Evolutionary conservation across 1,139 yeast species (phyloP).

Genomic region (Meyerozyma elateridarum): DNA sequence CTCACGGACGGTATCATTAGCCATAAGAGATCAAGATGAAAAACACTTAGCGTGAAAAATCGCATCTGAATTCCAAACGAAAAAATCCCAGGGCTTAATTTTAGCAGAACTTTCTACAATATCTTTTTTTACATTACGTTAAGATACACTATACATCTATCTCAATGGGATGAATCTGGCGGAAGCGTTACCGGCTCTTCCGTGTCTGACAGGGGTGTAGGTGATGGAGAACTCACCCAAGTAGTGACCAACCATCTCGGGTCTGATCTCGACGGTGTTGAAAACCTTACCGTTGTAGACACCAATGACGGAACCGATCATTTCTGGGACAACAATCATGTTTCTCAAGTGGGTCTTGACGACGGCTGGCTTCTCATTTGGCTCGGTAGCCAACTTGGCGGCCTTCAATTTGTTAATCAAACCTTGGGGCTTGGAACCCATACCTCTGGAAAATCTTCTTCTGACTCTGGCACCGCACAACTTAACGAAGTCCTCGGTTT

Average conservation of each 20-base stretch:
- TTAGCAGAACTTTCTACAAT: too few relatives aligned
- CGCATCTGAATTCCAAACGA: too few relatives aligned
- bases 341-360: conserved; percentile 99
- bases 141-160: conserved; percentile 17
- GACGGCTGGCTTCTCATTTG: conserved; percentile 95
- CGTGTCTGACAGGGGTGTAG: conserved; percentile 99
- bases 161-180: conserved; percentile 74
- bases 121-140: conserved; percentile 3
- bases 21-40: too few relatives aligned
- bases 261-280: conserved; percentile 98
- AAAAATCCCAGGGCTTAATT: too few relatives aligned
- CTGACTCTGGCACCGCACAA: conserved; percentile 98
- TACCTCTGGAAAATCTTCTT: conserved; percentile 99
- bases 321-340: conserved; percentile 98
- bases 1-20: conserved; percentile 34
- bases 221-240: conserved; percentile 99
- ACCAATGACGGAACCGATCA: conserved; percentile 99
- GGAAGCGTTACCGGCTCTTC: conserved; percentile 97
- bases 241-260: conserved; percentile 99
- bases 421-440: conserved; percentile 94
- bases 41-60: too few relatives aligned
- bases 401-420: conserved; percentile 97
- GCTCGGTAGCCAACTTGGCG: conserved; percentile 88
- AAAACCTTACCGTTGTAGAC: conserved; percentile 99
- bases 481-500: conserved; percentile 96